Conservation (phyloP, 1,139 yeast species). For the Suhomyces ambrosiae region DNA sequence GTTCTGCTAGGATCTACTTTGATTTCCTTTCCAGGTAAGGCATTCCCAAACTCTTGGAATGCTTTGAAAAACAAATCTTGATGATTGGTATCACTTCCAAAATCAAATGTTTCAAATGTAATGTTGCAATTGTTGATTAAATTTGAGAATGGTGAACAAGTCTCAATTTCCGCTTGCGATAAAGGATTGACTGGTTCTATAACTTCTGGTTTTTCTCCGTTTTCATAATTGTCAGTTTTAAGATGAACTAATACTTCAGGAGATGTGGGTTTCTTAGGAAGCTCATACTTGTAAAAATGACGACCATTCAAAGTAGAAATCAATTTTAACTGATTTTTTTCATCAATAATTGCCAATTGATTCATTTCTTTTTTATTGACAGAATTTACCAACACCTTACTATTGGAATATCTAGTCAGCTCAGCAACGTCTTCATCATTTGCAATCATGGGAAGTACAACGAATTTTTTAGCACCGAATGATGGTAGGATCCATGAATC, state of each 20-base stretch:
- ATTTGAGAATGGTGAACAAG: constrained; percentile 58
- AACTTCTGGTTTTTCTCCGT: neutral
- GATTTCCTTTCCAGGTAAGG: constrained; percentile 17
- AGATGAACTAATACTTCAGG: constrained; percentile 7
- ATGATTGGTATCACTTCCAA: constrained; percentile 14
- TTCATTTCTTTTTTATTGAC: constrained; percentile 17
- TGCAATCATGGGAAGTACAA: constrained; percentile 28
- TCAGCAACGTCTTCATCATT: constrained; percentile 7
- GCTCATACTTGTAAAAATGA: constrained; percentile 44
- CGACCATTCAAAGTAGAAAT: constrained; percentile 49
- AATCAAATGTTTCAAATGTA: constrained; percentile 34
- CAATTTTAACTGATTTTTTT: constrained; percentile 39
- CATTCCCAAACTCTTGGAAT: constrained; percentile 24
- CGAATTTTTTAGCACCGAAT: constrained; percentile 33
- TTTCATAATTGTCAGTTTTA: neutral
- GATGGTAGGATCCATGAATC: constrained; percentile 48
- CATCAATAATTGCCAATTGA: constrained; percentile 43
- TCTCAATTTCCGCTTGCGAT: constrained; percentile 66
- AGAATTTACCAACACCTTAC: constrained; percentile 1
- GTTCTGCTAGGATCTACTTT: constrained; percentile 5
- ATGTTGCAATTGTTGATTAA: constrained; percentile 46
- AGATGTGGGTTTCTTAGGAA: constrained; percentile 34
- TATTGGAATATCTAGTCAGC: too few relatives aligned
- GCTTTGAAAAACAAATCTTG: constrained; percentile 15
- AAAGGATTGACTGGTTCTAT: constrained; percentile 41